Evolutionary conservation across 2,329 filamentous ascomycete species (phyloP).

Genomic region (Arachnomyces sp.): DNA sequence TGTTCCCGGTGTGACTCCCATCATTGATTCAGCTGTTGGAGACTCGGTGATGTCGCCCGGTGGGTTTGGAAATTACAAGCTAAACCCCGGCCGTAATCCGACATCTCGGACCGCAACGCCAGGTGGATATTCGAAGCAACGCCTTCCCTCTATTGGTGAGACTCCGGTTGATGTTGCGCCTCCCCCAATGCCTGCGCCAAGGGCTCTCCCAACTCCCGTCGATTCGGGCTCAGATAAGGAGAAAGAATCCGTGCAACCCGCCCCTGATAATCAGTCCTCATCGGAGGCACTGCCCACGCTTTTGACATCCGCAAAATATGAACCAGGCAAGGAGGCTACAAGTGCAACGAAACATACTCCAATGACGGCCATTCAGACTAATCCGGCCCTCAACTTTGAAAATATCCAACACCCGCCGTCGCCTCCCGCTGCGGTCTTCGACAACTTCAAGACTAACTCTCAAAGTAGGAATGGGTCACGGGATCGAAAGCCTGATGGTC

Average conservation of each 20-base stretch:
- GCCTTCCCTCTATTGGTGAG: slow-evolving; percentile 74
- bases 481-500: slow-evolving; percentile 68
- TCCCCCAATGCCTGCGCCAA: slow-evolving; percentile 33
- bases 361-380: slow-evolving; percentile 60
- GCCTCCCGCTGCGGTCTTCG: slow-evolving; percentile 57
- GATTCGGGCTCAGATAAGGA: slow-evolving; percentile 44
- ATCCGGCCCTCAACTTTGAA: slow-evolving; percentile 56
- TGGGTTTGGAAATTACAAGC: slow-evolving; percentile 51
- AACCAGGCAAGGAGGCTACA: slow-evolving; percentile 21
- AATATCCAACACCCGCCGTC: slow-evolving; percentile 57
- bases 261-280: slow-evolving; percentile 19
- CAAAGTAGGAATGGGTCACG: slow-evolving; percentile 55
- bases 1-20: slow-evolving; percentile 72
- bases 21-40: slow-evolving; percentile 63
- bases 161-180: slow-evolving; percentile 48
- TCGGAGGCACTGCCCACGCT: slow-evolving; percentile 30
- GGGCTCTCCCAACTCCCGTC: slow-evolving; percentile 34
- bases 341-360: slow-evolving; percentile 41
- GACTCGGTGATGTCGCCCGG: slow-evolving; percentile 58
- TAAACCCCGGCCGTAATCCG: slow-evolving; percentile 55
- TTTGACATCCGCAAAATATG: slow-evolving; percentile 39
- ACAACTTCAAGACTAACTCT: slow-evolving; percentile 53
- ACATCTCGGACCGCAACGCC: slow-evolving; percentile 58
- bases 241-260: slow-evolving; percentile 25
- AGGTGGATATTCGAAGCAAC: slow-evolving; percentile 53